Base-by-base conservation (phyloP, 2,329 filamentous ascomycete species). In the Diaporthe ilicicola region DNA sequence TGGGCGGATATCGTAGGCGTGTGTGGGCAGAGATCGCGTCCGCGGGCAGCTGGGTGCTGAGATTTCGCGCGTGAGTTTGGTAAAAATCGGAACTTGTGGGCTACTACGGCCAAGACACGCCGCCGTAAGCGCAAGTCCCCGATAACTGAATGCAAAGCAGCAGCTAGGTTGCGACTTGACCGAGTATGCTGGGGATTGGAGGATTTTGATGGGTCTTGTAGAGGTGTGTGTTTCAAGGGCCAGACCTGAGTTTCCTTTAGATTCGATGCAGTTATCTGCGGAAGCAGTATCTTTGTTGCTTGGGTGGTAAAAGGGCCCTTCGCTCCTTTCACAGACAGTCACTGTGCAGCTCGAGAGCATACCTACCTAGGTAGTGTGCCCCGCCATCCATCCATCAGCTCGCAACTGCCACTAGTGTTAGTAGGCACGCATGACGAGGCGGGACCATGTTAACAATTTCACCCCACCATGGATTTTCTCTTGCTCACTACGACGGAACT, bases 1-100 rank as follows among this genome's bases (percentile, higher is more conserved):
- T 84, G 79, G 79, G 76, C 79, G 79, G 80, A 42, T 67, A 75
- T 76, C 72, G 77, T 81, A 80, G 81, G 81, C 80, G 80, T 78
- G 82, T 81, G 79, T 79, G 78, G 79, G 32, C 32, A 71, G 70
- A 69, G 70, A 72, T 75, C 74, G 76, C 75, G 74, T 73, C 72
- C 71, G 42, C 70, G 4, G 66, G 70, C 55, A 61, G 48, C 37
- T 65, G 66, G 72, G 71, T 70, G 74, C 75, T 69, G 73, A 78
- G 71, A 70, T 73, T 73, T 73, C 67, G 61, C 50, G 29, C 44
- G 37, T n/a, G 68, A 53, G 64, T 59, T 59, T 54, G 42, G 32
- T 59, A 54, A 73, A 73, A 70, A 71, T 69, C 55, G 68, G 64
- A 34, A 56, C 66, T 70, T 70, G 71, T 70, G 68, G 54, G 68